Evolutionary conservation across 164 flowering plant genomes (phyloP).

Genomic region (Chimonanthus salicifolius): DNA sequence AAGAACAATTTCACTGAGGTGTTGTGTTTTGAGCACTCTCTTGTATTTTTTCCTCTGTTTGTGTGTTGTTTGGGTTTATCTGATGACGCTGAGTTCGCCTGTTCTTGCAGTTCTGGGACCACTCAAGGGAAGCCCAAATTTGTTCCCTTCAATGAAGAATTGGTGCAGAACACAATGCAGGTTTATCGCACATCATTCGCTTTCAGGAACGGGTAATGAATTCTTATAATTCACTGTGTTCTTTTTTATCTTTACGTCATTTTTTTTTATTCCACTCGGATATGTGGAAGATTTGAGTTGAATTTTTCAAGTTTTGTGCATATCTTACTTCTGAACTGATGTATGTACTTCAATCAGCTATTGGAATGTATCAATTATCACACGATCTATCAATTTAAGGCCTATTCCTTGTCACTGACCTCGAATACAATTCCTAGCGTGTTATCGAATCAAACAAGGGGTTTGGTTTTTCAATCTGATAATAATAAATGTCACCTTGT

Average conservation of each 20-base stretch:
- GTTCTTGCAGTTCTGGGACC: conserved; percentile 74
- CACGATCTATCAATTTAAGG: no score
- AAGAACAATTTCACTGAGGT: conserved; percentile 76
- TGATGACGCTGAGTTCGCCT: not conserved
- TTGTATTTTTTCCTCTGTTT: not conserved
- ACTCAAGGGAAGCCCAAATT: conserved; percentile 81
- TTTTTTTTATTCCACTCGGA: not conserved
- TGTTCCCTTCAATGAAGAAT: conserved; percentile 73
- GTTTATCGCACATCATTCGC: conserved; percentile 72
- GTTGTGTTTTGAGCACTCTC: not conserved
- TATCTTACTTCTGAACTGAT: not conserved
- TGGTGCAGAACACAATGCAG: conserved; percentile 63
- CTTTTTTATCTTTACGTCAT: no score
- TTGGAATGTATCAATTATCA: no score
- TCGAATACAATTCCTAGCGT: no score
- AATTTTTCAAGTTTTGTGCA: no score
- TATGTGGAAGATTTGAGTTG: no score
- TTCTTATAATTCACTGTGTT: not conserved
- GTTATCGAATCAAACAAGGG: no score
- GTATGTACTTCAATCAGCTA: not conserved
- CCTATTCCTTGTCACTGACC: no score
- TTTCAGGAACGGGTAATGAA: conserved; percentile 66
- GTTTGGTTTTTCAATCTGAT: not conserved
- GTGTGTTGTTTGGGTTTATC: no score
- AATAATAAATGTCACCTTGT: not conserved